phyloP scores from a whole-genome alignment of 495 filamentous ascomycete genomes.

The Penicillium robsamsonii region DNA sequence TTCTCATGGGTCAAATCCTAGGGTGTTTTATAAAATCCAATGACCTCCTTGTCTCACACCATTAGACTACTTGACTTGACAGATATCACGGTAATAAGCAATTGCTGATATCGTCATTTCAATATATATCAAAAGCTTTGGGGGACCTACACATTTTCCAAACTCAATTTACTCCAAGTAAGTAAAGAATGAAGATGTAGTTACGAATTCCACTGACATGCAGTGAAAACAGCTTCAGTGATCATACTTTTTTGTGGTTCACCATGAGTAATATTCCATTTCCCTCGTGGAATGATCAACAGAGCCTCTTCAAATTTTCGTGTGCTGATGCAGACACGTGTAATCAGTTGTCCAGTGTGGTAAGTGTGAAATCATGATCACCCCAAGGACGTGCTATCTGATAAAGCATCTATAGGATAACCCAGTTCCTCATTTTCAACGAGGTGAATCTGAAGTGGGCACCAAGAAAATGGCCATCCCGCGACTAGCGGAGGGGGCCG shows the following conservation, averaged over 20 bases:
- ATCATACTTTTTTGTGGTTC: slow-evolving; percentile 1
- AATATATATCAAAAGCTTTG: neutral
- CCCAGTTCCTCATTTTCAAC: slow-evolving; percentile 18
- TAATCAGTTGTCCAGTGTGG: slow-evolving; percentile 28
- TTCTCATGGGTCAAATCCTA: slow-evolving; percentile 13
- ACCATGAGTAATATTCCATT: slow-evolving; percentile 31
- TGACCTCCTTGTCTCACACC: neutral
- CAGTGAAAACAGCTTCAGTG: neutral
- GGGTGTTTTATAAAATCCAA: slow-evolving; percentile 17
- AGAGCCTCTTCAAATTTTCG: slow-evolving; percentile 32
- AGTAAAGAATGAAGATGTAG: neutral
- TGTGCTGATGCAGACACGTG: slow-evolving; percentile 32
- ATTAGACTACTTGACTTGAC: slow-evolving; percentile 3
- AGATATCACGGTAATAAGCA: neutral
- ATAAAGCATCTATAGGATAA: slow-evolving; percentile 24
- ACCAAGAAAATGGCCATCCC: slow-evolving; percentile 44
- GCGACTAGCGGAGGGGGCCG: slow-evolving; percentile 40
- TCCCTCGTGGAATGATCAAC: slow-evolving; percentile 32
- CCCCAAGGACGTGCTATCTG: neutral
- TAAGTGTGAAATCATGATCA: slow-evolving; percentile 17
- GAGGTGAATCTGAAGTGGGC: slow-evolving; percentile 20
- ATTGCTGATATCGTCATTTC: neutral
- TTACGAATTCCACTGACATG: neutral
- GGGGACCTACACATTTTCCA: neutral
- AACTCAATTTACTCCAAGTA: neutral